These are phyloP conservation scores for Alternaria ventricosa DNA, from an alignment of 2,329 filamentous ascomycete species.

Conservation along the genomic window DNA sequence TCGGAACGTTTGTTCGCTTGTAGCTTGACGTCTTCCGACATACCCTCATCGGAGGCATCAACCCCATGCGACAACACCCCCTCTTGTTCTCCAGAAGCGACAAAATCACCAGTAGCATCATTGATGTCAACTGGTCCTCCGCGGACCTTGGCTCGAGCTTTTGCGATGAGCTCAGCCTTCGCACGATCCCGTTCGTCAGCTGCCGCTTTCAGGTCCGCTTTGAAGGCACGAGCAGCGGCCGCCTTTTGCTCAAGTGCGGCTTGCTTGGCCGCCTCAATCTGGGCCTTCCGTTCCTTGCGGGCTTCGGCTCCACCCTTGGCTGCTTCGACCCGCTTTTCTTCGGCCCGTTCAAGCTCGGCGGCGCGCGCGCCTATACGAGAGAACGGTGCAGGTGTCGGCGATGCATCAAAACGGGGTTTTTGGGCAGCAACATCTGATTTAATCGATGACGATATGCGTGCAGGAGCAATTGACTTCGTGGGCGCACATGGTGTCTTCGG, in stretches of 20 bases:
- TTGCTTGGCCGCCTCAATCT: constrained; percentile 15
- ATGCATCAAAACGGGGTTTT: background rate
- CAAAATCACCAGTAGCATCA: background rate
- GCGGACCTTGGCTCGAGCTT: constrained; percentile 21
- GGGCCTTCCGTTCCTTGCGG: constrained; percentile 13
- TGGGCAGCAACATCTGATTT: background rate
- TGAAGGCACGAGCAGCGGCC: constrained; percentile 16
- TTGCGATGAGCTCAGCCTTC: constrained; percentile 18
- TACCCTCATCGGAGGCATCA: background rate
- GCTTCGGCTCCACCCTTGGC: constrained; percentile 1
- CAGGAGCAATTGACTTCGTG: background rate
- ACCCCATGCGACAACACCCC: background rate
- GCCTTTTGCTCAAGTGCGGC: constrained; percentile 15
- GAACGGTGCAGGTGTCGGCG: background rate
- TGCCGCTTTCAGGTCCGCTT: constrained; percentile 10
- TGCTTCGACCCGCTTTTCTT: constrained; percentile 3
- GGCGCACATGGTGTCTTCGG: background rate
- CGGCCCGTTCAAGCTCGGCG: constrained; percentile 1
- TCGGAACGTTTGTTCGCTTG: constrained; percentile 6
- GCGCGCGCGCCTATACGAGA: background rate
- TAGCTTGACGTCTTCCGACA: background rate
- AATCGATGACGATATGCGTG: background rate
- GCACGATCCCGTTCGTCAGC: constrained; percentile 3
- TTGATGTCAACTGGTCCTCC: constrained; percentile 1
- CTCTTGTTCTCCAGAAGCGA: background rate